Evolutionary conservation across 768 basidiomycete species (phyloP).

Genomic region (Glaciozyma martinii): DNA sequence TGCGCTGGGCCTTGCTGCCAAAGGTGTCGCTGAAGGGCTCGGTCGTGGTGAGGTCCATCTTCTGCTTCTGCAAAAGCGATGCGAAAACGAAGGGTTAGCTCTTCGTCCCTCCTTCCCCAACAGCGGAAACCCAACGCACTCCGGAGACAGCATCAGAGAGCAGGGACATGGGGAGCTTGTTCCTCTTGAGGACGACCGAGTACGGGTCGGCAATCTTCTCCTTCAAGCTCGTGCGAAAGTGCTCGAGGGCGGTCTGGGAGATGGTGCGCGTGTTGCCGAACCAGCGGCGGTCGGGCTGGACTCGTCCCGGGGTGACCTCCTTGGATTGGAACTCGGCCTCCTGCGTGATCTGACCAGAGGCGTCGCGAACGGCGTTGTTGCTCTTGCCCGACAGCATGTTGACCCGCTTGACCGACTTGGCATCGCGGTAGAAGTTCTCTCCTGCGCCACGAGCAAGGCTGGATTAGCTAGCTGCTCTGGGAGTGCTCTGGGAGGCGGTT

Average conservation of each 20-base stretch:
- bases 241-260: constrained; percentile 88
- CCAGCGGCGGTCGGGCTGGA: constrained; percentile 93
- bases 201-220: constrained; percentile 87
- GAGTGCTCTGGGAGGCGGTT: not conserved
- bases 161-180: constrained; percentile 94
- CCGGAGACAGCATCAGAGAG: constrained; percentile 71
- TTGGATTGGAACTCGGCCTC: constrained; percentile 93
- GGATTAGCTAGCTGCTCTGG: not conserved
- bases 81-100: not conserved
- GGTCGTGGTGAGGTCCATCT: constrained; percentile 87
- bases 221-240: constrained; percentile 82
- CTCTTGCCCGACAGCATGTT: constrained; percentile 84
- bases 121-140: constrained; percentile 41
- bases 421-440: constrained; percentile 90
- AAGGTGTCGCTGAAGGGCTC: constrained; percentile 93
- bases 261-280: constrained; percentile 99
- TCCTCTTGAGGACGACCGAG: constrained; percentile 81
- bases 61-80: constrained; percentile 44
- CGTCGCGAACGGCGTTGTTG: constrained; percentile 71
- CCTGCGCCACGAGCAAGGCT: constrained; percentile 43
- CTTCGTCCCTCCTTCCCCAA: not conserved
- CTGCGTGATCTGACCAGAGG: constrained; percentile 81
- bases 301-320: constrained; percentile 80
- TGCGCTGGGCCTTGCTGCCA: constrained; percentile 90
- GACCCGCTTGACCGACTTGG: constrained; percentile 68